Conservation (phyloP, 1,139 yeast species). For the Sugiyamaella sp. region DNA sequence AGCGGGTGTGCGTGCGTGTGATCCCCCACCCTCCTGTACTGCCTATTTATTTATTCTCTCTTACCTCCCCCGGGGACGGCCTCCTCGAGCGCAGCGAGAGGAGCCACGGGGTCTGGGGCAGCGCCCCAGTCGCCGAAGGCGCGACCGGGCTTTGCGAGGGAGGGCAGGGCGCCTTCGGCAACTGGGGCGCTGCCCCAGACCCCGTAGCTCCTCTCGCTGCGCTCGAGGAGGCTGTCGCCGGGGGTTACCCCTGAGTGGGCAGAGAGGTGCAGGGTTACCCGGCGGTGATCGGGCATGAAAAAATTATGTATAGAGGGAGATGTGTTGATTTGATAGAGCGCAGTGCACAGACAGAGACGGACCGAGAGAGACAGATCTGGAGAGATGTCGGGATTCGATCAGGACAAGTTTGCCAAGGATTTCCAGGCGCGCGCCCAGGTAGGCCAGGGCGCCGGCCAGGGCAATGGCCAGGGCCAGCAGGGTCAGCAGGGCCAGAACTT, state of each 20-base stretch:
- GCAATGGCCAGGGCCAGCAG: conserved; percentile 18
- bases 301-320: conserved; percentile 2
- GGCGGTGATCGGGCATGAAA: conserved; percentile 3
- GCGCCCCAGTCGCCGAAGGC: not conserved
- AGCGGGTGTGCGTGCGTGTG: no score
- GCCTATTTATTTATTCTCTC: not conserved
- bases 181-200: not conserved
- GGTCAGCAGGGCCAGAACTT: conserved; percentile 19
- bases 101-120: not conserved
- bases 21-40: no score
- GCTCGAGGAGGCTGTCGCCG: not conserved
- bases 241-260: conserved; percentile 3
- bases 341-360: no score
- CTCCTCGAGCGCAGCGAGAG: not conserved
- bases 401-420: conserved; percentile 21
- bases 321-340: not conserved
- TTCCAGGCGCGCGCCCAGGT: conserved; percentile 23
- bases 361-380: not conserved
- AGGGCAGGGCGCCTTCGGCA: not conserved
- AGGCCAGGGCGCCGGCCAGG: conserved; percentile 21
- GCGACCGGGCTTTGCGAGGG: not conserved
- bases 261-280: conserved; percentile 5
- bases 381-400: conserved; percentile 19
- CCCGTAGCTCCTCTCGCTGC: not conserved
- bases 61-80: not conserved